Evolutionary conservation across 805 yeast species (phyloP), one percentile per base, ranked within the genome.

Genomic region (Monosporozyma siamensis): DNA sequence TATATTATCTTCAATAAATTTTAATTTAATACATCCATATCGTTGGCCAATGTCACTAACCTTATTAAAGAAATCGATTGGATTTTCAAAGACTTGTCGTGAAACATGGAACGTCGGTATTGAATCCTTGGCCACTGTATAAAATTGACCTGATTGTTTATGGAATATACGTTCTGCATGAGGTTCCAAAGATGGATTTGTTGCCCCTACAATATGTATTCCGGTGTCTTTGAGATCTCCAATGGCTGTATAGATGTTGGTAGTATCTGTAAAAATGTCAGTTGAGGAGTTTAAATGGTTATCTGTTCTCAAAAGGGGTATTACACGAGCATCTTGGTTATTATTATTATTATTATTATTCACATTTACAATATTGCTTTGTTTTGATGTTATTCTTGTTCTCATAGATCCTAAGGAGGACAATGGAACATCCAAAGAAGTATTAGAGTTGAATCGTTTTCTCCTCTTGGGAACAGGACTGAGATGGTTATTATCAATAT

Each of bases 1-100:
- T 12, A 31, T 31, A 11, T 32, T 32, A 32, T 9, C 15, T 10
- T 36, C 30, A 9, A 32, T 18, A 21, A 54, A 24, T 18, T 44
- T 38, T 11, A 57, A 22, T 40, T 54, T 53, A 2, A 56, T 48
- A 12, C 54, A 52, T 15, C 63, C 62, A 39, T 48, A 57, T 34
- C 41, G 41, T 23, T 44, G 39, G 6, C 63, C 62, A 17, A 57
- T 34, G 27, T 54, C 56, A 38, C 40, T 46, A 6, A 51, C 48
- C 15, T 44, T 34, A 38, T 50, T 53, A 41, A 56, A 58, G 40
- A 58, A 49, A 4, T 27, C 34, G 10, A 52, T 31, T 9, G 61
- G 61, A 38, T 14, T 20, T 2, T 48, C 41, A 12, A 52, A 38
- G 14, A 46, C 42, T 4, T 47, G 43, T 39, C 39, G 26, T 6